Percentiles rank a stretch among this genome's conserved stretches.
These are phyloP conservation scores for Mucor plumbeus DNA, from an alignment of 371 early-diverging fungal species.

Conservation along the genomic window DNA sequence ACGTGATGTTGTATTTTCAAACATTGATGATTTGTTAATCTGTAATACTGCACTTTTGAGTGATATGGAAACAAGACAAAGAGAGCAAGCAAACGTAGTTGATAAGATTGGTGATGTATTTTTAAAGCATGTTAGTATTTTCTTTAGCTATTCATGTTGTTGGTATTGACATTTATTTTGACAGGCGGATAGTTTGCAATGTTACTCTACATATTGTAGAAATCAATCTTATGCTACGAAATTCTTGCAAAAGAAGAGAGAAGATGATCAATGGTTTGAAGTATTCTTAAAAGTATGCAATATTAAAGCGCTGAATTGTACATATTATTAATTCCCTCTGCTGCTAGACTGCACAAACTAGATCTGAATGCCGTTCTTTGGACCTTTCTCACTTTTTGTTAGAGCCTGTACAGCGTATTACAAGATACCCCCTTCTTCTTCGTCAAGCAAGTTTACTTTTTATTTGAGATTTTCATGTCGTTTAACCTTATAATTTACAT, in stretches of 20 bases:
- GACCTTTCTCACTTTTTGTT: conserved; percentile 88
- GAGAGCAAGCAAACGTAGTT: conserved; percentile 56
- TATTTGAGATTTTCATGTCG: neutral
- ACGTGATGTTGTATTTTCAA: conserved; percentile 60
- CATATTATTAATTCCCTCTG: neutral
- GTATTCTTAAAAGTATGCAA: conserved; percentile 69
- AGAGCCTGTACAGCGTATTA: conserved; percentile 93
- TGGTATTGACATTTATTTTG: neutral
- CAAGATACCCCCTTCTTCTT: conserved; percentile 89
- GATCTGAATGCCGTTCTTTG: conserved; percentile 79
- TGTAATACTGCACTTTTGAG: conserved; percentile 75
- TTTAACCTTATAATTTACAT: neutral
- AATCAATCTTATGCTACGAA: conserved; percentile 68
- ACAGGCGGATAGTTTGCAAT: conserved; percentile 58
- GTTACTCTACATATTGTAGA: conserved; percentile 72
- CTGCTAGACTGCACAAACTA: conserved; percentile 55
- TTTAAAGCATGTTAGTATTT: conserved; percentile 52
- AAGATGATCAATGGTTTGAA: conserved; percentile 57
- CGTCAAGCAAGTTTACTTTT: conserved; percentile 61
- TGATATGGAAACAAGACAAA: conserved; percentile 67
- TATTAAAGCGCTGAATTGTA: neutral
- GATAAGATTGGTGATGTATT: conserved; percentile 68
- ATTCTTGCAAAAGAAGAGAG: conserved; percentile 66
- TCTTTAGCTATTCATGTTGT: neutral
- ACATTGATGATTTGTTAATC: conserved; percentile 73